Evolutionary conservation across 2,329 filamentous ascomycete genomes (phyloP).

Genomic region (Fusarium nisikadoi): DNA sequence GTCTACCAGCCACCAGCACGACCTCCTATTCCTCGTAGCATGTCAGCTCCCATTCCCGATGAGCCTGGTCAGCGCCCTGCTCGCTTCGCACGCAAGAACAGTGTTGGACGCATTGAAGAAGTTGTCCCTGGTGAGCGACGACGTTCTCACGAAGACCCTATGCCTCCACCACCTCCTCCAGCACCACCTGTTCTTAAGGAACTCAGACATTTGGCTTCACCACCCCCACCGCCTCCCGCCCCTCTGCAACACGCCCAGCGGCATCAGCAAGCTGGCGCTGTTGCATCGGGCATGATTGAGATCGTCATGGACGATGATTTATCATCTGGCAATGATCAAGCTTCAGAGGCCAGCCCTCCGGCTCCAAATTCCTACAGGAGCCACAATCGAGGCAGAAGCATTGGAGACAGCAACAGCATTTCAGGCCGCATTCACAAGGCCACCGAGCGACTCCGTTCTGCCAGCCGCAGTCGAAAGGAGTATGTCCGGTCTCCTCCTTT

Average conservation of each 20-base stretch:
- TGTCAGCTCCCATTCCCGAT: constrained; percentile 67
- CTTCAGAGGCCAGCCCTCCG: constrained; percentile 39
- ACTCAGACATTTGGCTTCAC: too few relatives aligned
- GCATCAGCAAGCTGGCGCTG: background rate
- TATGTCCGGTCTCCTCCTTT: constrained; percentile 40
- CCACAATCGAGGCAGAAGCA: constrained; percentile 68
- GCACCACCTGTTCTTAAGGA: constrained; percentile 51
- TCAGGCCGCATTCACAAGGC: constrained; percentile 66
- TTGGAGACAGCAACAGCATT: constrained; percentile 61
- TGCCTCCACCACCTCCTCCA: constrained; percentile 65
- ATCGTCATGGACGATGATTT: constrained; percentile 73
- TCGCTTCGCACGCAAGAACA: constrained; percentile 50
- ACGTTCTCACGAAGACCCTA: constrained; percentile 61
- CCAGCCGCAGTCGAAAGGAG: constrained; percentile 65
- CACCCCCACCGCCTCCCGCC: too few relatives aligned
- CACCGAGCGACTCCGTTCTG: constrained; percentile 69
- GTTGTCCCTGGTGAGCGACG: constrained; percentile 54
- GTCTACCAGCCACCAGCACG: constrained; percentile 67
- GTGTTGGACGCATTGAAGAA: constrained; percentile 59
- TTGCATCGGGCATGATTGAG: constrained; percentile 69
- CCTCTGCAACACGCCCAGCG: too few relatives aligned
- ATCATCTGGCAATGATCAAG: constrained; percentile 37
- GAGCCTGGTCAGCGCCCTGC: constrained; percentile 45
- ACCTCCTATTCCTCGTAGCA: constrained; percentile 65
- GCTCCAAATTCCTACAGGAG: constrained; percentile 55